phyloP scores from a whole-genome alignment of 371 early-diverging fungal species.

The Syncephalis fuscata region DNA sequence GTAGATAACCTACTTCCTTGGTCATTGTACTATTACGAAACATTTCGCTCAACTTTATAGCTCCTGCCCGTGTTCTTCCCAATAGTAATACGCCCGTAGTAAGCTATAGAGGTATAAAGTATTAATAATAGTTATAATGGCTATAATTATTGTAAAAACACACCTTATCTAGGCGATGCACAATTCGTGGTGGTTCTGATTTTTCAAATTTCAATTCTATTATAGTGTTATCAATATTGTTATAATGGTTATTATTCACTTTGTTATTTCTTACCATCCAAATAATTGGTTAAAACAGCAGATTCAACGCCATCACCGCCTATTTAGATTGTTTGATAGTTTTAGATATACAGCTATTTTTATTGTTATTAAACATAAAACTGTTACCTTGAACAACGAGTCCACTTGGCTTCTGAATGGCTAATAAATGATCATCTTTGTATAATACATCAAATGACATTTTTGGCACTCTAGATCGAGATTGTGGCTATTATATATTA shows the following conservation, averaged over 20 bases:
- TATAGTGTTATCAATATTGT: neutral
- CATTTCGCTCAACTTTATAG: neutral
- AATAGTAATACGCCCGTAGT: neutral
- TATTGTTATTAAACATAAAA: neutral
- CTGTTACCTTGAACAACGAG: constrained; percentile 2
- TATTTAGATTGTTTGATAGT: neutral
- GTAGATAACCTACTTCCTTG: neutral
- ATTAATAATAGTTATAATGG: neutral
- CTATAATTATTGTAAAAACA: neutral
- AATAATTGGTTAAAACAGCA: neutral
- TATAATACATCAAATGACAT: no score
- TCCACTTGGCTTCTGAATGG: constrained; percentile 14
- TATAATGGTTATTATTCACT: neutral
- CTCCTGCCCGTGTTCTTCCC: neutral
- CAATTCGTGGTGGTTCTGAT: neutral
- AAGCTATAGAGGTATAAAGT: no score
- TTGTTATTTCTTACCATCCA: neutral
- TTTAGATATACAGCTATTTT: neutral
- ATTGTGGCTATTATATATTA: no score
- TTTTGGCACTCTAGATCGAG: no score
- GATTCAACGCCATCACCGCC: neutral
- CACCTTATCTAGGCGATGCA: neutral
- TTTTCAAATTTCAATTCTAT: neutral
- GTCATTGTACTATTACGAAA: neutral
- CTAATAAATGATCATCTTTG: constrained; percentile 20